Evolutionary conservation across 1,284 basidiomycete species (phyloP).

Genomic region (Ceratobasidium sp.): DNA sequence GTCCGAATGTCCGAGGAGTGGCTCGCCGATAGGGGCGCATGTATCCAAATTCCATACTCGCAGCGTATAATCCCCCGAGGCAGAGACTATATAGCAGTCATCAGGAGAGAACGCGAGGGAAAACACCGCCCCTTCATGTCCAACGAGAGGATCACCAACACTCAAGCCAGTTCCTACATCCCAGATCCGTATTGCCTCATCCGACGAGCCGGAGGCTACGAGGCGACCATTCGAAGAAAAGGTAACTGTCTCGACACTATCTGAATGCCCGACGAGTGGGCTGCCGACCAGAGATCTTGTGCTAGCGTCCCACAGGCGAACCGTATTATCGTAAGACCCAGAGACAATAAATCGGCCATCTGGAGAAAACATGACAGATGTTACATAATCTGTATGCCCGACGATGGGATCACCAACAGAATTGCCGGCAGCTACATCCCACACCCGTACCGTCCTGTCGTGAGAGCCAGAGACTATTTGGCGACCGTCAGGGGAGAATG

Average conservation of each 20-base stretch:
- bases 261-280: not conserved
- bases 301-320: slow-evolving; percentile 43
- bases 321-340: slow-evolving; percentile 34
- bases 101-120: too few species aligned
- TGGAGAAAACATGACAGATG: slow-evolving; percentile 39
- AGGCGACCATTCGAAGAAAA: not conserved
- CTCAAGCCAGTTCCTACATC: too few species aligned
- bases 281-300: not conserved
- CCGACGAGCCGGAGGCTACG: too few species aligned
- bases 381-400: slow-evolving; percentile 29
- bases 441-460: slow-evolving; percentile 38
- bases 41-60: too few species aligned
- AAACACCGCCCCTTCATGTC: too few species aligned
- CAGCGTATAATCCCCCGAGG: too few species aligned
- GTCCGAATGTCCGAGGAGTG: too few species aligned
- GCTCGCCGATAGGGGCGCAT: too few species aligned
- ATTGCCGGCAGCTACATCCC: slow-evolving; percentile 37
- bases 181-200: too few species aligned
- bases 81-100: too few species aligned
- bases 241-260: not conserved
- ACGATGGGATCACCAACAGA: slow-evolving; percentile 6
- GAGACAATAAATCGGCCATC: slow-evolving; percentile 27
- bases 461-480: slow-evolving; percentile 40
- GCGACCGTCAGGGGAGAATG: slow-evolving; percentile 60
- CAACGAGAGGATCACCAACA: too few species aligned